phyloP scores from a whole-genome alignment of 306 rosid genomes.

The Quercus agrifolia region DNA sequence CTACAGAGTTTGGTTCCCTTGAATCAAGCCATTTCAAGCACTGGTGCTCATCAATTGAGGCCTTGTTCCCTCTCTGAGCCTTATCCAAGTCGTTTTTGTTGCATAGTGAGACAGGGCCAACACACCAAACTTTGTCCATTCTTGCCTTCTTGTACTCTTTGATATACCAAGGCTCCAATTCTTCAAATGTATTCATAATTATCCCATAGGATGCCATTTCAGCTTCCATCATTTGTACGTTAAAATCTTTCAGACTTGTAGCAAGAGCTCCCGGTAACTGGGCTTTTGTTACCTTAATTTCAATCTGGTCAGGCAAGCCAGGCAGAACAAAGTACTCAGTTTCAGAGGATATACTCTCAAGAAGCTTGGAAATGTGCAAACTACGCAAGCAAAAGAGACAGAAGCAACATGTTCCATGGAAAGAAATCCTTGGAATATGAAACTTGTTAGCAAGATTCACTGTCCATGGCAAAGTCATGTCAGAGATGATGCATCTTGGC shows the following conservation, averaged over 20 bases:
- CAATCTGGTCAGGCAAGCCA: constrained; percentile 29
- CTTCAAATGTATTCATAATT: constrained; percentile 32
- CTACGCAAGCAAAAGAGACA: constrained; percentile 21
- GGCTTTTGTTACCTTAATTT: constrained; percentile 34
- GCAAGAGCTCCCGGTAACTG: background rate
- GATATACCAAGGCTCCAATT: constrained; percentile 40
- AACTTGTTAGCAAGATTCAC: constrained; percentile 13
- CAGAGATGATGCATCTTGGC: constrained; percentile 68
- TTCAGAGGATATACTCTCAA: background rate
- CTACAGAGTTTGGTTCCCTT: constrained; percentile 26
- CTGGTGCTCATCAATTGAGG: constrained; percentile 20
- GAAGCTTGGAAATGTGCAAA: background rate
- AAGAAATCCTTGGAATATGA: constrained; percentile 44
- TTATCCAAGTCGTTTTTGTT: constrained; percentile 41
- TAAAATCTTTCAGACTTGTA: background rate
- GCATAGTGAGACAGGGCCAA: constrained; percentile 33
- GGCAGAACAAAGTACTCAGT: constrained; percentile 36
- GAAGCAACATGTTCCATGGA: constrained; percentile 36
- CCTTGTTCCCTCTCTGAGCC: constrained; percentile 51
- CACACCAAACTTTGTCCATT: constrained; percentile 48
- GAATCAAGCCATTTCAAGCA: constrained; percentile 49
- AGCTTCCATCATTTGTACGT: background rate
- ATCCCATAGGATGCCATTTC: constrained; percentile 28
- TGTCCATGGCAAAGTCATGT: constrained; percentile 36
- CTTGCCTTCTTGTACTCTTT: constrained; percentile 35